Evolutionary conservation across 257 asterid species (phyloP).

Genomic region (Solanum clarkiae): DNA sequence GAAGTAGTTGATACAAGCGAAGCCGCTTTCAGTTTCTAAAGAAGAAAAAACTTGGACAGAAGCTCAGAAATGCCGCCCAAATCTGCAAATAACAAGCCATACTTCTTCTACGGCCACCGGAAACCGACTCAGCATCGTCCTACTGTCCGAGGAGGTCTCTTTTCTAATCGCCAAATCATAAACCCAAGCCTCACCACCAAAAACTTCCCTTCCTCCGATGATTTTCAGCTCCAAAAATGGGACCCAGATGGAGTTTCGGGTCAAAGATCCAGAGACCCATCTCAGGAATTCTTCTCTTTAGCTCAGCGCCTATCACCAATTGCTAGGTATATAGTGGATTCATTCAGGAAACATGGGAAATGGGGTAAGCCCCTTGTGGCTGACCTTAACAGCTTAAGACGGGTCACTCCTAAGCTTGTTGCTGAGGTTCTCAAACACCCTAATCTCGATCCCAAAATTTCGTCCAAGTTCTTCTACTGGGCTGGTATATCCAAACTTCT

Average conservation of each 20-base stretch:
- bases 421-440: conserved; percentile 78
- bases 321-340: conserved; percentile 73
- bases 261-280: conserved; percentile 30
- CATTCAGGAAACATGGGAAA: conserved; percentile 56
- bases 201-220: conserved; percentile 1
- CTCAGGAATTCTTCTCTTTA: conserved; percentile 51
- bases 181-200: conserved; percentile 14
- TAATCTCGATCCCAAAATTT: conserved; percentile 63
- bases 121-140: conserved; percentile 82
- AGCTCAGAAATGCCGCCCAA: conserved; percentile 34
- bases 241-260: conserved; percentile 38
- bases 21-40: background rate
- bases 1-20: background rate
- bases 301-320: conserved; percentile 77
- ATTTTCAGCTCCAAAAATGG: conserved; percentile 79
- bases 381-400: conserved; percentile 71
- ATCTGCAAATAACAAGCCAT: conserved; percentile 39
- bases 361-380: conserved; percentile 64
- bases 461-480: conserved; percentile 84
- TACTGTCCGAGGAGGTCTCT: conserved; percentile 79
- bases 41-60: background rate
- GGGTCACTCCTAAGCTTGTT: conserved; percentile 85
- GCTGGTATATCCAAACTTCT: conserved; percentile 50
- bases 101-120: conserved; percentile 93
- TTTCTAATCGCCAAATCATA: conserved; percentile 59